Conservation (phyloP, 2,329 filamentous ascomycete genomes). For the Alternaria brassicae region DNA sequence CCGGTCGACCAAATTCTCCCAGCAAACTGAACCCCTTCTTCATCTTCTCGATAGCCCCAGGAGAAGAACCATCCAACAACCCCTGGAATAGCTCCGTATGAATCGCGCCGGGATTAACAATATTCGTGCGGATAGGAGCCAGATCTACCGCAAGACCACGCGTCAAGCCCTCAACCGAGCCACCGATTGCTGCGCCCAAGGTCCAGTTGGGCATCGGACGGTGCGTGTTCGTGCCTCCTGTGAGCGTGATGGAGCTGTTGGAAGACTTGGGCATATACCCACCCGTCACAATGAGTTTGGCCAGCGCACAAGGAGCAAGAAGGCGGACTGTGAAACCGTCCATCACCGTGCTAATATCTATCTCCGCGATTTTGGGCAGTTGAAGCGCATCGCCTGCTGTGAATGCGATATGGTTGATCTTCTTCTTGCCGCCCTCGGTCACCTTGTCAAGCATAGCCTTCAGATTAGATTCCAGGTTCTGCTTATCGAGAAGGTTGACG, state of each 20-base stretch:
- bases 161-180: conserved; percentile 42
- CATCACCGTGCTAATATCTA: conserved; percentile 33
- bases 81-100: conserved; percentile 51
- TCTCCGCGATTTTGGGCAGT: conserved; percentile 34
- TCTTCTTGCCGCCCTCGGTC: conserved; percentile 35
- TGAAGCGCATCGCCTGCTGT: conserved; percentile 36
- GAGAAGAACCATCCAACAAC: conserved; percentile 21
- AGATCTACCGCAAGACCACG: conserved; percentile 53
- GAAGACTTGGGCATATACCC: conserved; percentile 43
- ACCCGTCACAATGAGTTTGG: conserved; percentile 48
- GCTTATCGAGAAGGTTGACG: conserved; percentile 36
- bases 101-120: conserved; percentile 52
- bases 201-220: conserved; percentile 48
- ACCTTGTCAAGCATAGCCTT: conserved; percentile 36
- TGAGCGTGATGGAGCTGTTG: conserved; percentile 51
- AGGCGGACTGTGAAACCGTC: conserved; percentile 44
- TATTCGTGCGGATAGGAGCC: conserved; percentile 53
- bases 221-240: conserved; percentile 47
- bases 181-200: conserved; percentile 33
- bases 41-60: conserved; percentile 25
- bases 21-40: conserved; percentile 31
- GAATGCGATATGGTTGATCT: conserved; percentile 44
- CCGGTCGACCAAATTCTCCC: conserved; percentile 32
- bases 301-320: conserved; percentile 47
- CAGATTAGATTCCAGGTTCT: conserved; percentile 39